Evolutionary conservation across 371 early-diverging fungal species (phyloP).

Genomic region (Coemansia sp.): DNA sequence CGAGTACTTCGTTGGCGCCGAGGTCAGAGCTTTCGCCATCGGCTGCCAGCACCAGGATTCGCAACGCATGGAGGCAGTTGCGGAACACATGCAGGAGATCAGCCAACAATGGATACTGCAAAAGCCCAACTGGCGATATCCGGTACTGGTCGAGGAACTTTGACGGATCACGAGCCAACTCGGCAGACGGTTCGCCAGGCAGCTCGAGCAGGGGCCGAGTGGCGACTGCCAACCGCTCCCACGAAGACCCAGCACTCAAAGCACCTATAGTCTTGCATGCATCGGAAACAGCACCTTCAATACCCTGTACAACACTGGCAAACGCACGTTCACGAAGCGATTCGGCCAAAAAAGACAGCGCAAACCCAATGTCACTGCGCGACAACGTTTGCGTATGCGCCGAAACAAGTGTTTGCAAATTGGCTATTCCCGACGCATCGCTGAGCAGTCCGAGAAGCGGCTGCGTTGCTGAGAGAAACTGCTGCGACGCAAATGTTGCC

Average conservation of each 20-base stretch:
- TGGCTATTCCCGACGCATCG: constrained; percentile 34
- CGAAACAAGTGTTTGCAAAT: constrained; percentile 20
- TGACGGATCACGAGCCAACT: neutral
- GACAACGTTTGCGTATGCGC: constrained; percentile 23
- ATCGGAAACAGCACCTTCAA: constrained; percentile 20
- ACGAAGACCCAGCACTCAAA: neutral
- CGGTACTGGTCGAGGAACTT: constrained; percentile 30
- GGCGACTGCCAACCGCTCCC: constrained; percentile 37
- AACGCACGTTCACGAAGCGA: constrained; percentile 40
- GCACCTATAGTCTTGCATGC: constrained; percentile 4
- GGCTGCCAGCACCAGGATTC: constrained; percentile 41
- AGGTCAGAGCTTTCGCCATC: constrained; percentile 9
- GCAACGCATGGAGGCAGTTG: constrained; percentile 37
- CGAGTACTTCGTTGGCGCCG: constrained; percentile 8
- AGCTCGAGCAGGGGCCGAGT: constrained; percentile 33
- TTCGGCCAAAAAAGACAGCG: constrained; percentile 21
- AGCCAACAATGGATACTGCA: constrained; percentile 44
- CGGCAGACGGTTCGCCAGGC: neutral
- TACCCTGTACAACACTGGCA: constrained; percentile 24
- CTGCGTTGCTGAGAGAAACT: constrained; percentile 12
- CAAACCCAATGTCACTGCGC: constrained; percentile 26
- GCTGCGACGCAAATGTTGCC: constrained; percentile 27
- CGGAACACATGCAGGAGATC: constrained; percentile 44
- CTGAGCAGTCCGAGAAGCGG: constrained; percentile 25
- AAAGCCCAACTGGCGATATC: constrained; percentile 41